Evolutionary conservation across 2,329 filamentous ascomycete species (phyloP).

Genomic region (Aureobasidium sp.): DNA sequence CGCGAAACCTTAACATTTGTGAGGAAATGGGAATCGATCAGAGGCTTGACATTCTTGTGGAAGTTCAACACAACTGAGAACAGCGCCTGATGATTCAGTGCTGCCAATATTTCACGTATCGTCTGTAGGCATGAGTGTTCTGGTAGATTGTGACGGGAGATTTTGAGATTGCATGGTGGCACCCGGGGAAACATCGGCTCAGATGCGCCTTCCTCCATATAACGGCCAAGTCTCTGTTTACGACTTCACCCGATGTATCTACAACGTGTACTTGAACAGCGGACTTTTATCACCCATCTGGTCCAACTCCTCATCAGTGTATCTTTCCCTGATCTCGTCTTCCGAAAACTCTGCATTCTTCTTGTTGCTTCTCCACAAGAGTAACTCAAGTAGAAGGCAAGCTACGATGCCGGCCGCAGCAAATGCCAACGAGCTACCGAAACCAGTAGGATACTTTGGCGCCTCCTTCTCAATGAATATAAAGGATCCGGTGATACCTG

Average conservation of each 20-base stretch:
- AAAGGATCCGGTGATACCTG: conserved; percentile 23
- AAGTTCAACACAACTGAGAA: no score
- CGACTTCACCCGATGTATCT: background rate
- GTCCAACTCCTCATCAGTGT: conserved; percentile 28
- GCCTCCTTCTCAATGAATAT: conserved; percentile 23
- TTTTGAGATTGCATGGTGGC: no score
- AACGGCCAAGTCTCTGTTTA: no score
- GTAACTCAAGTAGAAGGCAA: conserved; percentile 22
- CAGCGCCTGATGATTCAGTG: no score
- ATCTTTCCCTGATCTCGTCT: conserved; percentile 26
- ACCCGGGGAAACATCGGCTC: no score
- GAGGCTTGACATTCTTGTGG: background rate
- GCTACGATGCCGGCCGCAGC: conserved; percentile 19
- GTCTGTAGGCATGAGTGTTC: no score
- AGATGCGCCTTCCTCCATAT: no score
- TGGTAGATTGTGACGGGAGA: no score
- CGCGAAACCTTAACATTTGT: background rate
- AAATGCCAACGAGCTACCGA: conserved; percentile 25
- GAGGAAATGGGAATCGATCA: no score
- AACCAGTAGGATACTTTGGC: conserved; percentile 23
- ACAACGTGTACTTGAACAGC: conserved; percentile 29
- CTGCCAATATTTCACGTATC: no score
- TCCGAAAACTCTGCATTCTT: conserved; percentile 20
- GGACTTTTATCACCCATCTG: conserved; percentile 31
- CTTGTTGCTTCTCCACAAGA: conserved; percentile 26